phyloP scores from a whole-genome alignment of 805 yeast genomes.

The Zygosaccharomyces siamensis region DNA sequence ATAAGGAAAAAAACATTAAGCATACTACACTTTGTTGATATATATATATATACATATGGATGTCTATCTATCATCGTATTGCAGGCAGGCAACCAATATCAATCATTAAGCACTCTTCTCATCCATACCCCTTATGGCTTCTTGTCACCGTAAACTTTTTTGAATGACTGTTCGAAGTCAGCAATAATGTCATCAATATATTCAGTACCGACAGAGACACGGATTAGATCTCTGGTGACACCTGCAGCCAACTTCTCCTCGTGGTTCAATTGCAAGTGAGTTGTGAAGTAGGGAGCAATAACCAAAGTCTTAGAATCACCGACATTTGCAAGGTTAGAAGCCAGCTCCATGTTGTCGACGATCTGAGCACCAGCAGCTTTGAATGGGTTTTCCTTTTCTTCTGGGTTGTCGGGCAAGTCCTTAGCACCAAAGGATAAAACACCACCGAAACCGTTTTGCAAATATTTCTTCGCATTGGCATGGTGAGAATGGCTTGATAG shows the following conservation, averaged over 20 bases:
- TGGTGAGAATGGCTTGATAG: slow-evolving; percentile 73
- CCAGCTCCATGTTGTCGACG: slow-evolving; percentile 77
- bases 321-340: slow-evolving; percentile 91
- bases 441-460: slow-evolving; percentile 78
- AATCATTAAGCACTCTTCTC: background rate
- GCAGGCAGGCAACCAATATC: background rate
- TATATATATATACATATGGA: background rate
- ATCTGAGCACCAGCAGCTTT: slow-evolving; percentile 74
- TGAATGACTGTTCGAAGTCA: slow-evolving; percentile 84
- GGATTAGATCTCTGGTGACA: slow-evolving; percentile 80
- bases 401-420: slow-evolving; percentile 37
- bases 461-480: slow-evolving; percentile 76
- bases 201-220: slow-evolving; percentile 90
- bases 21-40: background rate
- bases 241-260: slow-evolving; percentile 80
- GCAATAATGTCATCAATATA: slow-evolving; percentile 84
- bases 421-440: slow-evolving; percentile 87
- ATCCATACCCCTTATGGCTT: slow-evolving; percentile 10
- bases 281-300: slow-evolving; percentile 93
- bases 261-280: slow-evolving; percentile 85
- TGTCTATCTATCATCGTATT: background rate
- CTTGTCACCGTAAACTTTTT: slow-evolving; percentile 44
- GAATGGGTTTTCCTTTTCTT: slow-evolving; percentile 54
- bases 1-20: background rate
- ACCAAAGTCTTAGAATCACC: slow-evolving; percentile 95